Base-by-base conservation (phyloP, 176 grass and related monocot species). In the Canna indica region DNA sequence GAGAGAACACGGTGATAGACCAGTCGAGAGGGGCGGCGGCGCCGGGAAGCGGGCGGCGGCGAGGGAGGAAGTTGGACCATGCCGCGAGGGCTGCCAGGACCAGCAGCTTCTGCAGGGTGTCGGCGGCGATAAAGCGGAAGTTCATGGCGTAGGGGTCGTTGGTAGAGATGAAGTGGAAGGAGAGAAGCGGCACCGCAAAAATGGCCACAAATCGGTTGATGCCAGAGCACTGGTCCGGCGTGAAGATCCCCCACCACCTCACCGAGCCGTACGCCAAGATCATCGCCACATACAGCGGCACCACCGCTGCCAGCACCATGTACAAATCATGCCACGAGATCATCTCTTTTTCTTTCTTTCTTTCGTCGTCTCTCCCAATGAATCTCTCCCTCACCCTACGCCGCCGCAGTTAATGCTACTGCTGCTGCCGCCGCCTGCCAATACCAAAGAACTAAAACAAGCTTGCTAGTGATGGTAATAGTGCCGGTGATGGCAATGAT, bases 261-360 rank as follows among this genome's bases (percentile, higher is more conserved):
- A 86, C 90, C 12, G 90, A 93, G 0, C 82, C 83, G 76, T 88
- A 92, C 17, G 85, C 90, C 45, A 79, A 28, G 32, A 92, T 36
- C 90, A 93, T 93, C 15, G 83, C 85, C 80, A 88, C 85, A 75
- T 88, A 88, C 30, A 88, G 79, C 33, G 90, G 90, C 75, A 88
- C 86, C 65, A 83, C 81, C 48, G 85, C 85, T 72, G 77, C 70
- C 9, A 93, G 71, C 72, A 93, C 90, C 64, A 80, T 83, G 79
- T 88, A 88, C 39, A 88, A 75, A 47, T 93, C 85, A 39, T 83
- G 80, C 83, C 75, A 83, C 32, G 90, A 81, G 11, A 93, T 93
- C 90, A 93, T 93, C 5, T 31, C 35, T 38, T 18, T 7, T 24
- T 8, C 63, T 38, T n/a, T 5, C 34, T 10, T 3, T 30, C 10